phyloP scores from a whole-genome alignment of 1,139 yeast genomes.

The Meyerozyma sp. region DNA sequence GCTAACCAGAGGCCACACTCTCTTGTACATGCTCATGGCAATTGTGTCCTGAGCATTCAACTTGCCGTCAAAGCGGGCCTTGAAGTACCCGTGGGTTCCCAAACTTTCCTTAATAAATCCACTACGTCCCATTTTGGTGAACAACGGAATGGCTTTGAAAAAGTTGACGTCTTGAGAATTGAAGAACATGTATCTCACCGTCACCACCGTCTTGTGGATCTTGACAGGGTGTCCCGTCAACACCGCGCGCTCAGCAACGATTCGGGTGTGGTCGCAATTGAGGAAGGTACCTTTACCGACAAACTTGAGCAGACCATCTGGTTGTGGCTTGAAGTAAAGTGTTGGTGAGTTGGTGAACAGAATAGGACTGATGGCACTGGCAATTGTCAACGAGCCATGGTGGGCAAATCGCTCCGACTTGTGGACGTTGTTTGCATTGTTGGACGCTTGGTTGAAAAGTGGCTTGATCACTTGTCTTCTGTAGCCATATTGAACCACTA shows the following conservation, averaged over 20 bases:
- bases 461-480: slow-evolving; percentile 87
- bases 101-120: slow-evolving; percentile 92
- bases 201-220: slow-evolving; percentile 87
- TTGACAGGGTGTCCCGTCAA: slow-evolving; percentile 94
- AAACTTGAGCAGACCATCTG: slow-evolving; percentile 52
- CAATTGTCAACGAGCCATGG: slow-evolving; percentile 65
- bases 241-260: slow-evolving; percentile 81
- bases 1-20: slow-evolving; percentile 77
- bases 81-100: slow-evolving; percentile 98
- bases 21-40: slow-evolving; percentile 89
- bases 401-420: slow-evolving; percentile 82
- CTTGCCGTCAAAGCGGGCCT: slow-evolving; percentile 91
- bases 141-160: slow-evolving; percentile 89
- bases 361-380: slow-evolving; percentile 88
- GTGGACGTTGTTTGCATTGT: slow-evolving; percentile 79
- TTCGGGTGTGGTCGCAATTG: slow-evolving; percentile 79
- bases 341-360: slow-evolving; percentile 79
- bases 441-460: slow-evolving; percentile 72
- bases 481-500: slow-evolving; percentile 89
- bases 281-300: slow-evolving; percentile 89
- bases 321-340: slow-evolving; percentile 52
- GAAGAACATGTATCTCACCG: slow-evolving; percentile 97
- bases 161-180: slow-evolving; percentile 82
- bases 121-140: slow-evolving; percentile 85
- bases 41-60: slow-evolving; percentile 88